phyloP scores from a whole-genome alignment of 2,329 filamentous ascomycete genomes.

The Fusarium gaditjirri region DNA sequence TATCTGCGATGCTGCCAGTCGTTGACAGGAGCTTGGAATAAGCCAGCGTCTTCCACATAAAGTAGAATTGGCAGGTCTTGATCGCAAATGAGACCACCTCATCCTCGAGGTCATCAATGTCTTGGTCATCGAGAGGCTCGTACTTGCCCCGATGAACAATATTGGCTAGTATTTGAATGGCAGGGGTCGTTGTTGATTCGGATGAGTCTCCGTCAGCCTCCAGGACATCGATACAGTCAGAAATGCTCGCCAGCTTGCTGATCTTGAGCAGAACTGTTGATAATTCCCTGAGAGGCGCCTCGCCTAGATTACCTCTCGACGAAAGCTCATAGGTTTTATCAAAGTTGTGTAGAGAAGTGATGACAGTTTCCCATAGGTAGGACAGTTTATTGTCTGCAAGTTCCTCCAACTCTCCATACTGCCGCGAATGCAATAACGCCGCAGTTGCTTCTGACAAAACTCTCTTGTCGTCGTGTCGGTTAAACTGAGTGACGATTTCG shows the following conservation, averaged over 20 bases:
- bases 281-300: slow-evolving; percentile 73
- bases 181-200: slow-evolving; percentile 57
- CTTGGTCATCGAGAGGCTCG: slow-evolving; percentile 74
- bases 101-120: slow-evolving; percentile 81
- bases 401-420: slow-evolving; percentile 89
- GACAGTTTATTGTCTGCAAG: slow-evolving; percentile 83
- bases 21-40: slow-evolving; percentile 65
- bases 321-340: slow-evolving; percentile 78
- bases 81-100: slow-evolving; percentile 81
- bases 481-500: slow-evolving; percentile 93
- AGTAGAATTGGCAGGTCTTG: slow-evolving; percentile 84
- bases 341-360: slow-evolving; percentile 77
- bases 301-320: slow-evolving; percentile 73
- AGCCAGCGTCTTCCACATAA: slow-evolving; percentile 88
- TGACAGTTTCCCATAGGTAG: slow-evolving; percentile 85
- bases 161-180: slow-evolving; percentile 76
- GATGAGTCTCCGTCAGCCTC: slow-evolving; percentile 68
- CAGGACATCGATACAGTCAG: slow-evolving; percentile 79
- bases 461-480: slow-evolving; percentile 86
- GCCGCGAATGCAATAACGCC: slow-evolving; percentile 85
- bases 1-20: slow-evolving; percentile 65
- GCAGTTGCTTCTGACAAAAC: slow-evolving; percentile 86
- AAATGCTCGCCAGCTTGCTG: slow-evolving; percentile 81
- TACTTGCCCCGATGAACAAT: slow-evolving; percentile 80
- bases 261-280: slow-evolving; percentile 81